Percentiles rank a stretch among this genome's conserved stretches.
phyloP scores from a whole-genome alignment of 768 basidiomycete species.

The Boletus eberwhitei region DNA sequence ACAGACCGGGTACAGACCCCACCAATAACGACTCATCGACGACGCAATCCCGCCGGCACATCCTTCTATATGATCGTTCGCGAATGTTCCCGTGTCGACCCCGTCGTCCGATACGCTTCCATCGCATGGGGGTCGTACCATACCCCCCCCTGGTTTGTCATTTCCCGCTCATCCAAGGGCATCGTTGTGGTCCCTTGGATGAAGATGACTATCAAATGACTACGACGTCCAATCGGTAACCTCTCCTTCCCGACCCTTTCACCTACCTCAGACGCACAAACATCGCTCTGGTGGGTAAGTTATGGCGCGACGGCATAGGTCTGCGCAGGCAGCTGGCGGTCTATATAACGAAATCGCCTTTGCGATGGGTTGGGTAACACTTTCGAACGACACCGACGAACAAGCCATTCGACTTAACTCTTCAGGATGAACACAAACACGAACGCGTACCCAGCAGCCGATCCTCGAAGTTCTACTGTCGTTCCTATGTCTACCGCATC shows the following conservation, averaged over 20 bases:
- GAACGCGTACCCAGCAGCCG: slow-evolving; percentile 1
- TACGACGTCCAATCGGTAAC: not conserved
- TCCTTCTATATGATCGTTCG: not conserved
- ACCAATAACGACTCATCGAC: not conserved
- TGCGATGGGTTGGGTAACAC: not conserved
- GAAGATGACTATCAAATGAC: no score
- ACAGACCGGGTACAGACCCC: no score
- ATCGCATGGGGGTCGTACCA: no score
- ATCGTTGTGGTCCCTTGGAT: no score
- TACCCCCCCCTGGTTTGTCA: slow-evolving; percentile 1
- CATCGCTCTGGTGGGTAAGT: not conserved
- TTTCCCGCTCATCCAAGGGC: not conserved
- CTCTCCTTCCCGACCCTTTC: not conserved
- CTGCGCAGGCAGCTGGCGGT: not conserved
- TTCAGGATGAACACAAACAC: not conserved
- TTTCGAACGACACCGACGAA: not conserved
- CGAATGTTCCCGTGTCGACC: not conserved
- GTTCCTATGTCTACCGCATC: not conserved
- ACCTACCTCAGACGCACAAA: no score
- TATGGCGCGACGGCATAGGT: not conserved
- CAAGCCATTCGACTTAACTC: not conserved
- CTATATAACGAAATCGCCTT: slow-evolving; percentile 12
- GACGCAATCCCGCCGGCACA: no score
- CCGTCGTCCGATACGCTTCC: not conserved
- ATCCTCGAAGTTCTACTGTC: slow-evolving; percentile 1